Evolutionary conservation across 805 yeast genomes (phyloP).

Genomic region (Kodamaea fukazawae): DNA sequence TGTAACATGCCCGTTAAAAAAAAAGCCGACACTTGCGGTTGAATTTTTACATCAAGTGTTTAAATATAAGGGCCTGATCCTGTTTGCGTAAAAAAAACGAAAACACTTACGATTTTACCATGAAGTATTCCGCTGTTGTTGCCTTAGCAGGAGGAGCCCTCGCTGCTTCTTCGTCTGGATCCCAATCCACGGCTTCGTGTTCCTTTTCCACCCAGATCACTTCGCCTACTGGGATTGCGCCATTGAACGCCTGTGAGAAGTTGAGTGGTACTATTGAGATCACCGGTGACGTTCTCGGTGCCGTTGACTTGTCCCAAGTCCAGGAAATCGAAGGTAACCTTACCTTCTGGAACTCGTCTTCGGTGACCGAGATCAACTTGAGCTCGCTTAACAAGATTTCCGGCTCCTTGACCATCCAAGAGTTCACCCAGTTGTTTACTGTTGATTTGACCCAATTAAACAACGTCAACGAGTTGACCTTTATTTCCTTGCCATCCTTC

Average conservation of each 20-base stretch:
- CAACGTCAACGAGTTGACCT: conserved; percentile 28
- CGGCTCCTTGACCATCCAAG: conserved; percentile 36
- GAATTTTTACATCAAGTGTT: too few relatives aligned
- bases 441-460: conserved; percentile 34
- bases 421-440: conserved; percentile 38
- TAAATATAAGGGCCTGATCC: too few relatives aligned
- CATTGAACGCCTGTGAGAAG: conserved; percentile 39
- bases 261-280: conserved; percentile 39
- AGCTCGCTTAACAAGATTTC: conserved; percentile 28
- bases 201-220: conserved; percentile 40
- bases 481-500: conserved; percentile 42
- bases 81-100: too few relatives aligned
- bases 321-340: conserved; percentile 25
- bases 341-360: conserved; percentile 38
- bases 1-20: too few relatives aligned
- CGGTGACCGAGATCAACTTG: conserved; percentile 32
- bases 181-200: conserved; percentile 21
- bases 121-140: conserved; percentile 9
- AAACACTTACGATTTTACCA: neutral
- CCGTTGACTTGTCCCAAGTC: conserved; percentile 22
- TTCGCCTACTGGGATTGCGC: conserved; percentile 34
- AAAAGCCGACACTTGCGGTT: too few relatives aligned
- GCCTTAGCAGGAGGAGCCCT: conserved; percentile 6
- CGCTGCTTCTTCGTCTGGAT: conserved; percentile 8
- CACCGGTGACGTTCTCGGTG: conserved; percentile 22